These are phyloP conservation scores for Lachancea mirantina DNA, from an alignment of 805 yeast genomes.

Conservation along the genomic window DNA sequence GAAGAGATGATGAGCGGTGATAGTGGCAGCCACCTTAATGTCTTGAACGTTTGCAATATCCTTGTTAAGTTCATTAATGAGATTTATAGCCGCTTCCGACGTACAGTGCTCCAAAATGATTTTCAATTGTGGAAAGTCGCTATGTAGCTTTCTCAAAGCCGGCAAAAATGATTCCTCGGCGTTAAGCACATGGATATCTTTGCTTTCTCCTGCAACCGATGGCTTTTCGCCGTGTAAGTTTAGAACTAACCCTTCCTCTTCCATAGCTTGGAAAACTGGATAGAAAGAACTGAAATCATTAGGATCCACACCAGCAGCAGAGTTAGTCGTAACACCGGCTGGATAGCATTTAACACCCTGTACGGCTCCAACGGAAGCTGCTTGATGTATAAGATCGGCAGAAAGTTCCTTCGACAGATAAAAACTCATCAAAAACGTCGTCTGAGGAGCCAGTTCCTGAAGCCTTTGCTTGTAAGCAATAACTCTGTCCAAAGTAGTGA, in stretches of 20 bases:
- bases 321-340: conserved; percentile 98
- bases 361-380: conserved; percentile 61
- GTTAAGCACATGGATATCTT: conserved; percentile 80
- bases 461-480: conserved; percentile 59
- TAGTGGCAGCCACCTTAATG: conserved; percentile 76
- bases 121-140: conserved; percentile 76
- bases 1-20: conserved; percentile 91
- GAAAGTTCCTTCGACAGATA: conserved; percentile 73
- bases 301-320: conserved; percentile 85
- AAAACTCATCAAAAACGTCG: conserved; percentile 87
- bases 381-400: conserved; percentile 76
- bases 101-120: conserved; percentile 95
- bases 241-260: conserved; percentile 65
- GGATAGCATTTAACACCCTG: conserved; percentile 95
- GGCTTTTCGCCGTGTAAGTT: conserved; percentile 97
- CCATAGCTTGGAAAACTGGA: conserved; percentile 85
- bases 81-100: conserved; percentile 77
- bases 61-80: conserved; percentile 59
- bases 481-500: conserved; percentile 69
- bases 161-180: conserved; percentile 94
- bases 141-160: conserved; percentile 69
- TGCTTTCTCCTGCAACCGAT: conserved; percentile 42
- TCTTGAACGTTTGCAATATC: conserved; percentile 30
- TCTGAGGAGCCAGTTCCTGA: conserved; percentile 62
- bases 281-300: conserved; percentile 84